phyloP scores from a whole-genome alignment of 1,284 basidiomycete genomes.

The Malassezia nana region DNA sequence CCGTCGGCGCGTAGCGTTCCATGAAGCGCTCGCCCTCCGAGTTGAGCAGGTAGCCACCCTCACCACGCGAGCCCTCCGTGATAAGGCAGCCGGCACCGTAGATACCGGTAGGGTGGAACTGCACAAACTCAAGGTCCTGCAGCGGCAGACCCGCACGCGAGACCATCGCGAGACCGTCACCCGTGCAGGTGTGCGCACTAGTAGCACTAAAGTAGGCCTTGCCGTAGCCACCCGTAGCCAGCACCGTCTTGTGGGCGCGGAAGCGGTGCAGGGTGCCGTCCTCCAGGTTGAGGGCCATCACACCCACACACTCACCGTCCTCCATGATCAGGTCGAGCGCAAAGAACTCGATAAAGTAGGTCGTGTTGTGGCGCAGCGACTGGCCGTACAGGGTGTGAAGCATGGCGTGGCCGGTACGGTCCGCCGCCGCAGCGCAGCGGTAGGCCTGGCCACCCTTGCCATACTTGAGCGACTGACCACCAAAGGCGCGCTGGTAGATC shows the following conservation, averaged over 20 bases:
- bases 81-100: slow-evolving; percentile 98
- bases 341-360: slow-evolving; percentile 99
- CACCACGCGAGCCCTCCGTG: slow-evolving; percentile 96
- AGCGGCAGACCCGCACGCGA: slow-evolving; percentile 88
- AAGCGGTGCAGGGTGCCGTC: slow-evolving; percentile 98
- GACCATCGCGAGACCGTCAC: slow-evolving; percentile 98
- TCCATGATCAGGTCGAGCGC: slow-evolving; percentile 93
- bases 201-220: slow-evolving; percentile 99
- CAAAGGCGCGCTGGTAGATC: slow-evolving; percentile 99
- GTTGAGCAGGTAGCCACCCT: slow-evolving; percentile 97
- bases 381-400: slow-evolving; percentile 98
- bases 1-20: slow-evolving; percentile 96
- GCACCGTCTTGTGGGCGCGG: slow-evolving; percentile 93
- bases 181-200: slow-evolving; percentile 95
- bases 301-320: slow-evolving; percentile 96
- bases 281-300: slow-evolving; percentile 98
- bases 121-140: slow-evolving; percentile 96
- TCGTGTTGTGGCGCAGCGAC: slow-evolving; percentile 96
- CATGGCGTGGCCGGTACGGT: slow-evolving; percentile 96
- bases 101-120: slow-evolving; percentile 99
- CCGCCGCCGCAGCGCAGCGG: slow-evolving; percentile 94
- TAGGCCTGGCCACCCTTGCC: slow-evolving; percentile 99
- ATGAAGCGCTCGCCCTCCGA: slow-evolving; percentile 99
- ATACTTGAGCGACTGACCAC: slow-evolving; percentile 92
- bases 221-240: slow-evolving; percentile 97